Evolutionary conservation across 202 grass and related monocot species (phyloP).

Genomic region (Dendrocalamus latiflorus): DNA sequence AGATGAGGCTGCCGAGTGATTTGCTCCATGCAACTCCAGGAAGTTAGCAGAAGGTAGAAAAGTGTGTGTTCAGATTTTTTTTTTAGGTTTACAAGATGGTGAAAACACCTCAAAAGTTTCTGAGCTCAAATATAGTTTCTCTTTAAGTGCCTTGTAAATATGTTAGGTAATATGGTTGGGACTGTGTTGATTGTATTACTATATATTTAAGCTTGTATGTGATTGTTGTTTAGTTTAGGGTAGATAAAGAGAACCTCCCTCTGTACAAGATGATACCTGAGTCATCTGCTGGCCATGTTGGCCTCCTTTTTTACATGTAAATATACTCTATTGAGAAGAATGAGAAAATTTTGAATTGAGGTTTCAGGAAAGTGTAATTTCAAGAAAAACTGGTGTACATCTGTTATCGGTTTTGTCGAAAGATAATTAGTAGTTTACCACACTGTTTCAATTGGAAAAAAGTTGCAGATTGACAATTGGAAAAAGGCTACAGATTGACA

Average conservation of each 20-base stretch:
- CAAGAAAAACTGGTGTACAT: not conserved
- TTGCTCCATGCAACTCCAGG: no score
- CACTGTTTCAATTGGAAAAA: not conserved
- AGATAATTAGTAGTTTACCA: not conserved
- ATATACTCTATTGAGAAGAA: not conserved
- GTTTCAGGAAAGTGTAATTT: not conserved
- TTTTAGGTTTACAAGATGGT: no score
- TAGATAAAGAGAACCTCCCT: slow-evolving; percentile 20
- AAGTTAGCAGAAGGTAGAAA: no score
- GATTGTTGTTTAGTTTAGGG: slow-evolving; percentile 21
- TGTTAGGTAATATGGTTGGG: no score
- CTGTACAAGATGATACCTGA: slow-evolving; percentile 8
- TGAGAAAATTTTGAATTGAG: not conserved
- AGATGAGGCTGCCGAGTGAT: no score
- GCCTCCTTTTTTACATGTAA: slow-evolving; percentile 18
- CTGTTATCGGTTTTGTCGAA: not conserved
- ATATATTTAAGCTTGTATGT: slow-evolving; percentile 6
- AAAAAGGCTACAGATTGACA: no score
- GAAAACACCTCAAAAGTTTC: no score
- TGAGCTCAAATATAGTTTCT: no score
- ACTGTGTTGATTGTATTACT: no score
- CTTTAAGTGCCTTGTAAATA: no score
- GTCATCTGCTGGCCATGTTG: slow-evolving; percentile 18
- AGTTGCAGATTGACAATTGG: no score
- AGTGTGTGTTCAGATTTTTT: no score